A percentile compares a stretch with the other conserved stretches of the same genome.
phyloP scores from a whole-genome alignment of 192 early-diverging fungal genomes.

The Chytriomyces confervae region DNA sequence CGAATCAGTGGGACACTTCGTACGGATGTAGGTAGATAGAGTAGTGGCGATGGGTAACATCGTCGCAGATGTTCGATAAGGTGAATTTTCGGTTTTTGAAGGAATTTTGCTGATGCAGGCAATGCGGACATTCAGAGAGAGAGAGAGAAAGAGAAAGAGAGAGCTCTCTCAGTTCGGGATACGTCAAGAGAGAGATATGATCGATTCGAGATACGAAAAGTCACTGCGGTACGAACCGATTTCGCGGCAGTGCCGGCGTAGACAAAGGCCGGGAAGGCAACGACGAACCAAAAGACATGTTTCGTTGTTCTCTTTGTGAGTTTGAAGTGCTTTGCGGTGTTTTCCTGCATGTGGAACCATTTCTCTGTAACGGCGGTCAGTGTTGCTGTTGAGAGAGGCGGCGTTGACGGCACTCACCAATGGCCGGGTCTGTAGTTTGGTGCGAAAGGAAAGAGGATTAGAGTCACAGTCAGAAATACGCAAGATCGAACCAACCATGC shows the following conservation, averaged over 20 bases:
- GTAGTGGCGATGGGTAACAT: neutral
- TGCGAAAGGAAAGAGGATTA: neutral
- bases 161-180: too few relatives aligned
- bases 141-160: too few relatives aligned
- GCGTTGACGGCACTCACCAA: neutral
- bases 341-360: constrained; percentile 58
- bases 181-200: too few relatives aligned
- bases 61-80: neutral
- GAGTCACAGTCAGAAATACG: constrained; percentile 36
- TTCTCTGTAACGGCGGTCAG: constrained; percentile 39
- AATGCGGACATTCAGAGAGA: neutral
- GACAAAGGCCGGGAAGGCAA: constrained; percentile 43
- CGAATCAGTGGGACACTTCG: neutral
- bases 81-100: neutral
- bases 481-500: constrained; percentile 49
- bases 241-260: constrained; percentile 22
- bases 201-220: too few relatives aligned
- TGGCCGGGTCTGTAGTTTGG: constrained; percentile 40
- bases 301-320: constrained; percentile 42
- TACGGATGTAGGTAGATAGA: neutral
- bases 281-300: constrained; percentile 31
- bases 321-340: constrained; percentile 48
- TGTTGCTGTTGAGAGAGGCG: neutral
- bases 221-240: neutral
- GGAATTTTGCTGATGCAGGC: neutral